phyloP scores from a whole-genome alignment of 23 red algal species.

The Gracilaria vermiculophylla region DNA sequence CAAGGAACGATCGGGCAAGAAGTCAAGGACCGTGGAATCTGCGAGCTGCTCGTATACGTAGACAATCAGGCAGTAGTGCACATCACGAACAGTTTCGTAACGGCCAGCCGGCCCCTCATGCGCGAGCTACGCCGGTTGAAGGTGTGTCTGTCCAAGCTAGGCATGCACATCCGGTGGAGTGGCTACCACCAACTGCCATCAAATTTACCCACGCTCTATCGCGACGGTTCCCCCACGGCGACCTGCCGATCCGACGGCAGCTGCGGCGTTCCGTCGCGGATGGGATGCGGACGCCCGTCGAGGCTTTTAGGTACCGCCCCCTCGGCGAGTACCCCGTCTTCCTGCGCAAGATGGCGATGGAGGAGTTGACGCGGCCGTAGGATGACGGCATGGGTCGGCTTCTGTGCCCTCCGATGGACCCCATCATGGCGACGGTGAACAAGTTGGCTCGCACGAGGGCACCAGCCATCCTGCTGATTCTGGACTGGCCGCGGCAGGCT shows the following conservation, averaged over 20 bases:
- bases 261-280: slow-evolving; percentile 31
- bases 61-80: slow-evolving; percentile 36
- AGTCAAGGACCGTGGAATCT: background rate
- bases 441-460: background rate
- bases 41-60: background rate
- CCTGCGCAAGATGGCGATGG: background rate
- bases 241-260: slow-evolving; percentile 20
- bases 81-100: slow-evolving; percentile 36
- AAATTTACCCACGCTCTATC: background rate
- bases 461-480: slow-evolving; percentile 30
- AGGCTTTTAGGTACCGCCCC: background rate
- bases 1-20: background rate
- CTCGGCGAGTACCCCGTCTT: slow-evolving; percentile 8
- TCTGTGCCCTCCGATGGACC: slow-evolving; percentile 4
- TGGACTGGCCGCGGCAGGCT: slow-evolving; percentile 1
- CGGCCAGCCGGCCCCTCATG: slow-evolving; percentile 19
- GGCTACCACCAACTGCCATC: slow-evolving; percentile 1
- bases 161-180: background rate
- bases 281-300: slow-evolving; percentile 3
- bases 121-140: slow-evolving; percentile 9
- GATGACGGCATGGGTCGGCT: background rate
- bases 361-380: background rate
- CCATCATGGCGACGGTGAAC: slow-evolving; percentile 16
- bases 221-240: slow-evolving; percentile 18
- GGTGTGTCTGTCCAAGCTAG: background rate